phyloP scores from a whole-genome alignment of 202 grass and related monocot genomes.

The Carex sylvatica region DNA sequence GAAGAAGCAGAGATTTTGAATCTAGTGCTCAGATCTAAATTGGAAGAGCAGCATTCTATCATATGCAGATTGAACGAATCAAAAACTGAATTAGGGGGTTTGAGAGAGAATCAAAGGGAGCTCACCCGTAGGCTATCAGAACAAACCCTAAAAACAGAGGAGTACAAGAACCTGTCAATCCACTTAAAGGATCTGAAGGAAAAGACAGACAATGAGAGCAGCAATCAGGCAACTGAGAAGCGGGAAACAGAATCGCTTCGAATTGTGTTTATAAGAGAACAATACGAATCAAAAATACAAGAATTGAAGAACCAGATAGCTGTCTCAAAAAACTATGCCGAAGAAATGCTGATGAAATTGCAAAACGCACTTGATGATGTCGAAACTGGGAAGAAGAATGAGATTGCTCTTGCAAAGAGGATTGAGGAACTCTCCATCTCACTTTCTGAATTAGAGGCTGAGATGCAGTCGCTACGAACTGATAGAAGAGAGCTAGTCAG shows the following conservation, averaged over 20 bases:
- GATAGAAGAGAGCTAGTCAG: slow-evolving; percentile 90
- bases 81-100: slow-evolving; percentile 43
- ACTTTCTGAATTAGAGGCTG: slow-evolving; percentile 63
- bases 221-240: slow-evolving; percentile 53
- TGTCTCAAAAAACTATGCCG: slow-evolving; percentile 82
- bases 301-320: slow-evolving; percentile 79
- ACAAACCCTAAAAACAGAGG: slow-evolving; percentile 84
- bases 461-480: slow-evolving; percentile 63
- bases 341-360: slow-evolving; percentile 97
- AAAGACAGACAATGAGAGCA: slow-evolving; percentile 73
- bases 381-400: slow-evolving; percentile 85
- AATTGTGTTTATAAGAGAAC: slow-evolving; percentile 98
- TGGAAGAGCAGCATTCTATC: slow-evolving; percentile 59
- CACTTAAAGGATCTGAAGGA: slow-evolving; percentile 86
- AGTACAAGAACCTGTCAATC: slow-evolving; percentile 85
- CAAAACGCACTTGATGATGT: slow-evolving; percentile 93
- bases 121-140: slow-evolving; percentile 72
- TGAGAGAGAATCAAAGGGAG: slow-evolving; percentile 70
- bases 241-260: slow-evolving; percentile 82
- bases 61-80: slow-evolving; percentile 50
- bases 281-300: slow-evolving; percentile 95
- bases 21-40: slow-evolving; percentile 70
- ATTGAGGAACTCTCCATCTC: slow-evolving; percentile 83
- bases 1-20: slow-evolving; percentile 71
- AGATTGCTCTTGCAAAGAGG: slow-evolving; percentile 82